A percentile compares a stretch with the other conserved stretches of the same genome.
phyloP scores from a whole-genome alignment of 1,284 basidiomycete genomes.

The Erythrobasidium hasegawianum region DNA sequence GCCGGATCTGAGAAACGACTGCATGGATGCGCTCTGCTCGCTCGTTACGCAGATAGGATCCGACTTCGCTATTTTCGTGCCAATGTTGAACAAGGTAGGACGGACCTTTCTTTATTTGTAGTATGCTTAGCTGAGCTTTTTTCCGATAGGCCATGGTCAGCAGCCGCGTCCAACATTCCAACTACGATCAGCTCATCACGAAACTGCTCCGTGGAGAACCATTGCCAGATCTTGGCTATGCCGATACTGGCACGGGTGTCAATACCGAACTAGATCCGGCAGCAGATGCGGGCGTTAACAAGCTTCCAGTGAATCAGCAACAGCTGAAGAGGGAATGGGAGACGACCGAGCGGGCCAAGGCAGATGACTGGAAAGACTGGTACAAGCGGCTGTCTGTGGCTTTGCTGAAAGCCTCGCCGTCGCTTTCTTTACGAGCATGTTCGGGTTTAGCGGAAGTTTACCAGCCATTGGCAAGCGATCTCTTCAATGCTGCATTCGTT shows the following conservation, averaged over 20 bases:
- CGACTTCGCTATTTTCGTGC: conserved; percentile 95
- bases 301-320: conserved; percentile 94
- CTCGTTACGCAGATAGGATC: conserved; percentile 89
- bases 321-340: conserved; percentile 98
- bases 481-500: conserved; percentile 98
- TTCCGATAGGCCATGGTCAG: conserved; percentile 64
- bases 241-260: conserved; percentile 45
- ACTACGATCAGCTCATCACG: conserved; percentile 82
- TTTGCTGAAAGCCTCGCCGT: conserved; percentile 97
- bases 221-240: conserved; percentile 60
- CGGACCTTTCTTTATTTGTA: no score
- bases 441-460: conserved; percentile 90
- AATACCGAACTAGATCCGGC: conserved; percentile 51
- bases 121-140: not conserved
- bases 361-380: conserved; percentile 95
- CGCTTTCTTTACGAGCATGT: conserved; percentile 92
- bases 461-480: conserved; percentile 82
- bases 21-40: conserved; percentile 91
- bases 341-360: conserved; percentile 56
- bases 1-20: conserved; percentile 71
- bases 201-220: conserved; percentile 90
- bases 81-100: conserved; percentile 88
- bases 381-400: conserved; percentile 89
- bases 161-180: conserved; percentile 74
- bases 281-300: conserved; percentile 67